Conservation (phyloP, 2,329 filamentous ascomycete species). For the Neophaeococcomyces aloes region DNA sequence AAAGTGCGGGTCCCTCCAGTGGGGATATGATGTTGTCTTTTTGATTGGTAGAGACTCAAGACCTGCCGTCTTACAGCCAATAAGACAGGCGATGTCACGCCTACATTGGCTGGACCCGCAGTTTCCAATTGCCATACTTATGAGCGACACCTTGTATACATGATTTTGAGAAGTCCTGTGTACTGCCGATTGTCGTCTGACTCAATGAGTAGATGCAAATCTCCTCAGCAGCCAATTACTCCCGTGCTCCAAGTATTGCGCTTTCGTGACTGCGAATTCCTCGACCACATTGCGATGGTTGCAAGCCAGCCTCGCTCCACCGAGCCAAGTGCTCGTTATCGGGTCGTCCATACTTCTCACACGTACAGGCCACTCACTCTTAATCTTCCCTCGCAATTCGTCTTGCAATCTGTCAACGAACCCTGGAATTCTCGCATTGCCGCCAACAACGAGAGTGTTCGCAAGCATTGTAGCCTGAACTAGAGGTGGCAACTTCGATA, state of each 20-base stretch:
- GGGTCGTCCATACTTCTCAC: conserved; percentile 62
- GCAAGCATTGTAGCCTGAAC: conserved; percentile 74
- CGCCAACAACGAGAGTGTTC: conserved; percentile 82
- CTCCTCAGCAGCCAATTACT: conserved; percentile 61
- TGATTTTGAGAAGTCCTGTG: too few species aligned
- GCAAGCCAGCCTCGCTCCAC: conserved; percentile 63
- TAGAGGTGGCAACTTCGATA: conserved; percentile 65
- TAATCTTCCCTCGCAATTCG: conserved; percentile 61
- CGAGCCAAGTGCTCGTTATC: conserved; percentile 71
- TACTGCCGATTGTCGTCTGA: neutral
- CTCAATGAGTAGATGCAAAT: conserved; percentile 37
- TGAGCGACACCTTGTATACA: too few species aligned
- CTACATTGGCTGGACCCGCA: too few species aligned
- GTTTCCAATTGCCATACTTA: too few species aligned
- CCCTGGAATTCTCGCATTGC: conserved; percentile 67
- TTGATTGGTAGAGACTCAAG: too few species aligned
- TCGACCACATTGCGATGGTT: conserved; percentile 54
- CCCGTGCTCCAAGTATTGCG: conserved; percentile 85
- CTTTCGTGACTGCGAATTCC: conserved; percentile 64
- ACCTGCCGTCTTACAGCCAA: too few species aligned
- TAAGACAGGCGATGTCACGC: too few species aligned
- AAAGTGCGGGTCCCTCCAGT: too few species aligned
- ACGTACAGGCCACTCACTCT: conserved; percentile 66
- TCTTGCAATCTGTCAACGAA: conserved; percentile 66
- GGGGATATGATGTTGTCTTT: too few species aligned